Conservation (phyloP, 441 rosid genomes). For the Monsonia emarginata region DNA sequence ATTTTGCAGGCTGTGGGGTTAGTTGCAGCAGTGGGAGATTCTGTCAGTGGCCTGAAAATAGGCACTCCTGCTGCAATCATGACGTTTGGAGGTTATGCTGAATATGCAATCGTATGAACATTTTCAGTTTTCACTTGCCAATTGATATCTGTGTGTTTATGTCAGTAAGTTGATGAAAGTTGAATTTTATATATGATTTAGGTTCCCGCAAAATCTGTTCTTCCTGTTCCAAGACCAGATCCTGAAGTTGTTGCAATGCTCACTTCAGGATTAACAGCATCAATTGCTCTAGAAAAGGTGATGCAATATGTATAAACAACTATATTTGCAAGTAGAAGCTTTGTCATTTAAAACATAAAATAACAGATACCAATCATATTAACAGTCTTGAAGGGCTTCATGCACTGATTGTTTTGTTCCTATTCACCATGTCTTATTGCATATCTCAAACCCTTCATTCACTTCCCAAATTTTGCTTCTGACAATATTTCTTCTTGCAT, state of each 20-base stretch:
- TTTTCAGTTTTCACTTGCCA: background rate
- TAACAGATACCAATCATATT: background rate
- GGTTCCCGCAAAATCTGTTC: conserved; percentile 71
- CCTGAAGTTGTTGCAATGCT: conserved; percentile 98
- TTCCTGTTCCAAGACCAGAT: conserved; percentile 86
- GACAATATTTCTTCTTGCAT: conserved; percentile 11
- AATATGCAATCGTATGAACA: conserved; percentile 43
- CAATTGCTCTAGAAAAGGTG: conserved; percentile 89
- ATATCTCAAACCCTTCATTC: conserved; percentile 2
- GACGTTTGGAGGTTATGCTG: conserved; percentile 86
- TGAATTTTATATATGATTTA: conserved; percentile 20
- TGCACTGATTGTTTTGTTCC: background rate
- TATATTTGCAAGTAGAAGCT: background rate
- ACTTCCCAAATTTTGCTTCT: conserved; percentile 12
- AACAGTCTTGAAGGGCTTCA: background rate
- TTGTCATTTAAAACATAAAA: background rate
- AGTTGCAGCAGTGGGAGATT: conserved; percentile 77
- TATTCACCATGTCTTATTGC: background rate
- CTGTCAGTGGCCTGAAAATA: conserved; percentile 57
- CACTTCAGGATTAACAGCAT: conserved; percentile 94
- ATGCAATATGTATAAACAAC: conserved; percentile 3
- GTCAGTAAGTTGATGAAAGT: conserved; percentile 9
- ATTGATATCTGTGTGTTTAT: background rate
- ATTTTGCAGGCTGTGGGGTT: conserved; percentile 75
- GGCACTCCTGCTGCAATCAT: conserved; percentile 95